These are phyloP conservation scores for Candida easanensis DNA, from an alignment of 805 yeast species.

Conservation along the genomic window DNA sequence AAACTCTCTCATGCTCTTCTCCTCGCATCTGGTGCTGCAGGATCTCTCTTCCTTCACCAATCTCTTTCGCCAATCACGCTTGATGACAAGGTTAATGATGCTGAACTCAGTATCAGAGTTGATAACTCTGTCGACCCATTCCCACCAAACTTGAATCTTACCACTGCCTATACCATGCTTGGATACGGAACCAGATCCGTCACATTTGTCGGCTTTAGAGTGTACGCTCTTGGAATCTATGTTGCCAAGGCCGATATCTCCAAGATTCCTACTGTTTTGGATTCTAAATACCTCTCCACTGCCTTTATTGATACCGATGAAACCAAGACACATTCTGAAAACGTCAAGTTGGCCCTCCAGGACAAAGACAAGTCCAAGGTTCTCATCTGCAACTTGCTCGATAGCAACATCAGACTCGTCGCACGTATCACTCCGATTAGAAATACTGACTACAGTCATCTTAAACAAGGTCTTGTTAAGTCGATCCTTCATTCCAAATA, in stretches of 20 bases:
- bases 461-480: constrained; percentile 85
- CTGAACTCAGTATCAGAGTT: constrained; percentile 33
- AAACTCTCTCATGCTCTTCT: not conserved
- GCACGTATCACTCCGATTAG: constrained; percentile 83
- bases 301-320: constrained; percentile 34
- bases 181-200: constrained; percentile 85
- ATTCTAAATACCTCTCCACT: constrained; percentile 39
- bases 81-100: constrained; percentile 14
- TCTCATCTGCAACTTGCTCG: constrained; percentile 55
- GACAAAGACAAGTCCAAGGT: constrained; percentile 52
- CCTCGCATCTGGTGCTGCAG: not conserved
- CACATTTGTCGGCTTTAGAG: constrained; percentile 77
- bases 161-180: constrained; percentile 48
- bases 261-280: constrained; percentile 39
- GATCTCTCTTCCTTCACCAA: not conserved
- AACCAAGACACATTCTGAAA: constrained; percentile 36
- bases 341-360: constrained; percentile 41
- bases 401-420: constrained; percentile 56
- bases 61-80: constrained; percentile 5
- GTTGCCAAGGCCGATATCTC: constrained; percentile 57
- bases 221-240: constrained; percentile 85
- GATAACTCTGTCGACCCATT: constrained; percentile 48
- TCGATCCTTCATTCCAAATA: constrained; percentile 67
- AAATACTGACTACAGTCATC: constrained; percentile 86
- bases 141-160: constrained; percentile 27